A percentile compares a stretch with the other conserved stretches of the same genome.
phyloP scores from a whole-genome alignment of 1,139 yeast species.

The Debaryomyces nepalensis region DNA sequence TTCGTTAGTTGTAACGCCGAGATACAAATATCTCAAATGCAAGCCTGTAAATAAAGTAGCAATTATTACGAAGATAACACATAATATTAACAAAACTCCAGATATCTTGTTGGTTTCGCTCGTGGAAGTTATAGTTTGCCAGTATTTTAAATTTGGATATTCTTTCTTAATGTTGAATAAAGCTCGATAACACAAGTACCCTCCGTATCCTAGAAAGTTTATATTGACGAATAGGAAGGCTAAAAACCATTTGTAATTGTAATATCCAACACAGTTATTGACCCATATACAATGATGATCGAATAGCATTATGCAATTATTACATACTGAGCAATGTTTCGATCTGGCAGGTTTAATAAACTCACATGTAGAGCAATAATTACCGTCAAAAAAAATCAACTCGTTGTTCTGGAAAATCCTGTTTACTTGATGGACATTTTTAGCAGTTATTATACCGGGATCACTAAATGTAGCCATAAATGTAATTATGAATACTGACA shows the following conservation, averaged over 20 bases:
- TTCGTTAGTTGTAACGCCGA: constrained; percentile 94
- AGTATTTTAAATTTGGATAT: constrained; percentile 20
- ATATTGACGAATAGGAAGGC: constrained; percentile 61
- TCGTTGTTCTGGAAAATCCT: constrained; percentile 50
- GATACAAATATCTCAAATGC: constrained; percentile 64
- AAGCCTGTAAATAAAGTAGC: constrained; percentile 60
- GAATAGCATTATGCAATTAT: constrained; percentile 63
- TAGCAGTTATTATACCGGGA: constrained; percentile 53
- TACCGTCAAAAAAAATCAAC: constrained; percentile 57
- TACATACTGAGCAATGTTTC: constrained; percentile 83
- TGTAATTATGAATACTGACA: constrained; percentile 40
- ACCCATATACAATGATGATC: constrained; percentile 98
- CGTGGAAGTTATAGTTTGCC: constrained; percentile 36
- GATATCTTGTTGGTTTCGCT: constrained; percentile 46
- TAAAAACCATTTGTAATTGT: constrained; percentile 75
- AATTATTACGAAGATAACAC: constrained; percentile 57
- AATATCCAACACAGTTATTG: constrained; percentile 84
- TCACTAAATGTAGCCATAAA: constrained; percentile 51
- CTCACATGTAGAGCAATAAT: constrained; percentile 60
- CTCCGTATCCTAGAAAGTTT: constrained; percentile 66
- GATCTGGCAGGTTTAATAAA: constrained; percentile 82
- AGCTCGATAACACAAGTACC: constrained; percentile 40
- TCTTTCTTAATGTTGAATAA: constrained; percentile 22
- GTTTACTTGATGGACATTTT: constrained; percentile 23
- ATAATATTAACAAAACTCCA: constrained; percentile 57